Evolutionary conservation across 2,329 filamentous ascomycete species (phyloP).

Genomic region (Keithomyces neogunnii): DNA sequence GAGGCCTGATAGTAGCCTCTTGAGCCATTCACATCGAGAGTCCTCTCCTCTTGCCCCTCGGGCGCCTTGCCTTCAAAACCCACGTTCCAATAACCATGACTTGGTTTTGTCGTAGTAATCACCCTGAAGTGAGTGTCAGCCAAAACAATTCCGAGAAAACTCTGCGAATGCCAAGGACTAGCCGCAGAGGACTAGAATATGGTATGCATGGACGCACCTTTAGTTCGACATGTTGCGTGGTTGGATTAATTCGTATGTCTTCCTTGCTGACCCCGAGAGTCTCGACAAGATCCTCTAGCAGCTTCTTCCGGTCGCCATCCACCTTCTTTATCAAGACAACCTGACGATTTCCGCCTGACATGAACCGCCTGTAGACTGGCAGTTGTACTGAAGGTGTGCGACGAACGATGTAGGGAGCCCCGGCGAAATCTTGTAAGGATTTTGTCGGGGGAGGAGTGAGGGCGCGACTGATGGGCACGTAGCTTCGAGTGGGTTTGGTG

Average conservation of each 20-base stretch:
- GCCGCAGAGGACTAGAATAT: no score
- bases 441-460: constrained; percentile 22
- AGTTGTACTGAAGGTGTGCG: constrained; percentile 64
- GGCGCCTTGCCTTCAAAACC: constrained; percentile 20
- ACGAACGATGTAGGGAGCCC: constrained; percentile 56
- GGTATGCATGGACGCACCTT: constrained; percentile 42
- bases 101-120: constrained; percentile 20
- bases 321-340: constrained; percentile 72
- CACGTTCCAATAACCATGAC: constrained; percentile 24
- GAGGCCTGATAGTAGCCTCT: background rate
- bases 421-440: constrained; percentile 19
- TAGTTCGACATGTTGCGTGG: constrained; percentile 67
- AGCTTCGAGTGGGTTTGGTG: constrained; percentile 12
- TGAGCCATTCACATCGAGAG: background rate
- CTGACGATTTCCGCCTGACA: constrained; percentile 67
- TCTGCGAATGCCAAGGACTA: no score
- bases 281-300: constrained; percentile 55
- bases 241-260: constrained; percentile 43
- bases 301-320: constrained; percentile 57
- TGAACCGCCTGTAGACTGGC: constrained; percentile 67
- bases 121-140: constrained; percentile 17
- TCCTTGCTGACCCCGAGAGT: constrained; percentile 48
- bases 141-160: no score
- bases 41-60: background rate
- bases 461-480: constrained; percentile 16